Conservation (phyloP, 2,329 filamentous ascomycete genomes). For the Setomelanomma holmii region DNA sequence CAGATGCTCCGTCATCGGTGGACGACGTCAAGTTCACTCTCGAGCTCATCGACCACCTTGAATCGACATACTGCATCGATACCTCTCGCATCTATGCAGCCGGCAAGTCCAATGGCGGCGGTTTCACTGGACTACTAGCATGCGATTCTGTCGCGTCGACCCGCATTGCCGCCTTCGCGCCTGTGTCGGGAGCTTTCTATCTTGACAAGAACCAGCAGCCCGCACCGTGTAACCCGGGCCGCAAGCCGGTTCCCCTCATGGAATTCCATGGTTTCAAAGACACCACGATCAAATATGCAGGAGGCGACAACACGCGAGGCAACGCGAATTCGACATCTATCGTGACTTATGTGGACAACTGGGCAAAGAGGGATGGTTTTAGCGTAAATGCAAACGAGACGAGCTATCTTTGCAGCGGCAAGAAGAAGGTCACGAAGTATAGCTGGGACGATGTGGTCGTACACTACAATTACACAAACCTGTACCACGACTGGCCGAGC, state of each 20-base stretch:
- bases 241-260: slow-evolving; percentile 48
- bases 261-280: slow-evolving; percentile 56
- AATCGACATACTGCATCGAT: slow-evolving; percentile 56
- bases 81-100: slow-evolving; percentile 53
- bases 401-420: slow-evolving; percentile 36
- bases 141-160: slow-evolving; percentile 53
- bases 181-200: slow-evolving; percentile 58
- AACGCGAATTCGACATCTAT: slow-evolving; percentile 29
- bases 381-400: slow-evolving; percentile 35
- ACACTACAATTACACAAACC: slow-evolving; percentile 49
- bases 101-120: slow-evolving; percentile 64
- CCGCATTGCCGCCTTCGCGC: slow-evolving; percentile 59
- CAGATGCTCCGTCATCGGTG: slow-evolving; percentile 44
- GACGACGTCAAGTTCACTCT: slow-evolving; percentile 56
- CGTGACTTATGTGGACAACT: slow-evolving; percentile 44
- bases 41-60: slow-evolving; percentile 52
- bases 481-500: slow-evolving; percentile 54
- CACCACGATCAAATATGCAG: slow-evolving; percentile 50
- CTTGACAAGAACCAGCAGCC: slow-evolving; percentile 24
- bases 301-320: slow-evolving; percentile 35
- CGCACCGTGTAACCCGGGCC: slow-evolving; percentile 34
- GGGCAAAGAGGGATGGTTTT: slow-evolving; percentile 47
- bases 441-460: slow-evolving; percentile 41
- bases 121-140: slow-evolving; percentile 57
- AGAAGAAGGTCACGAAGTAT: slow-evolving; percentile 33